Conservation (phyloP, 306 rosid genomes). For the barrel medic (Medicago truncatula) region MtrunA17r5.0-ANR NC_053049.1:38425001-38425500, state of each 20-base stretch:
- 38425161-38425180: constrained; percentile 70
- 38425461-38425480: constrained; percentile 88
- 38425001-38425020: constrained; percentile 65
- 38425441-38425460: constrained; percentile 7
- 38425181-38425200: constrained; percentile 15
- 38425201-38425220: constrained; percentile 1
- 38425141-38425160: constrained; percentile 66
- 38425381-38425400: not conserved
- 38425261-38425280: constrained; percentile 75
- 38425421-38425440: not conserved
- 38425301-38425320: constrained; percentile 90
- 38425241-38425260: constrained; percentile 64
- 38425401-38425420: not conserved
- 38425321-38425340: constrained; percentile 2
- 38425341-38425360: constrained; percentile 5
- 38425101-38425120: constrained; percentile 74
- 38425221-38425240: not conserved
- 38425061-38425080: constrained; percentile 77
- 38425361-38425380: not conserved
- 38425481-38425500: constrained; percentile 97
- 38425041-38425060: constrained; percentile 74
- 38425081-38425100: constrained; percentile 81
- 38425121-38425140: constrained; percentile 74
- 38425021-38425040: constrained; percentile 66
- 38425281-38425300: constrained; percentile 64